Conservation (phyloP, 2,329 filamentous ascomycete species). For the Penicillium glabrum region DNA sequence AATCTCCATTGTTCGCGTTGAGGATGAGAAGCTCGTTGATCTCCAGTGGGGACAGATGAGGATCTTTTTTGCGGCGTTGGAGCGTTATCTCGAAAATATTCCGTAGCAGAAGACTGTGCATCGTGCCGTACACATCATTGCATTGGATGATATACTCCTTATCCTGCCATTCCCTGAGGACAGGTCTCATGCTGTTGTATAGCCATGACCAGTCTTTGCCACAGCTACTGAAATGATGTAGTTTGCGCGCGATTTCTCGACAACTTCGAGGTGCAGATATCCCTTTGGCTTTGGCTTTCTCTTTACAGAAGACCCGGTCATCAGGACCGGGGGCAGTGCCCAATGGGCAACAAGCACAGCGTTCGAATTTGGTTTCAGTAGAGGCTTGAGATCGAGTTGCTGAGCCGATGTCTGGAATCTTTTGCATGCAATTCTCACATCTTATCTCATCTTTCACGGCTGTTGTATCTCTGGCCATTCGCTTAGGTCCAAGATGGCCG, state of each 20-base stretch:
- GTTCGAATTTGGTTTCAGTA: background rate
- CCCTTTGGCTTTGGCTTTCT: background rate
- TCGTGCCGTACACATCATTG: conserved; percentile 34
- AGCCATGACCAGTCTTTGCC: conserved; percentile 37
- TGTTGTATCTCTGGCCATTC: conserved; percentile 4
- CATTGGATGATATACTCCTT: conserved; percentile 21
- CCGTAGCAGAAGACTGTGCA: conserved; percentile 34
- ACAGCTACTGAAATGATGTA: conserved; percentile 32
- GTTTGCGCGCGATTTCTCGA: conserved; percentile 24
- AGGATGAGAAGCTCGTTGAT: conserved; percentile 36
- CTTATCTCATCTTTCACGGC: background rate
- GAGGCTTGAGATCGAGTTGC: background rate
- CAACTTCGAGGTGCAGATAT: conserved; percentile 12
- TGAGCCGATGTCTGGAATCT: background rate
- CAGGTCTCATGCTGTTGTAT: conserved; percentile 32
- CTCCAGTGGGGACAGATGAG: conserved; percentile 32
- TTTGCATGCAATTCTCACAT: conserved; percentile 32
- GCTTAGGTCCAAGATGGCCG: conserved; percentile 27
- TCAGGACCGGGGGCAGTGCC: background rate
- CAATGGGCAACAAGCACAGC: background rate
- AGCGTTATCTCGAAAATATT: conserved; percentile 40
- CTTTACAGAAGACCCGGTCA: conserved; percentile 13
- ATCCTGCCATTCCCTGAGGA: background rate
- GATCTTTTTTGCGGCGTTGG: conserved; percentile 24
- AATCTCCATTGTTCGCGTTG: conserved; percentile 15